A percentile compares a stretch with the other conserved stretches of the same genome.
Conservation (phyloP, 2,329 filamentous ascomycete species). For the Endoconidiophora laricicola region DNA sequence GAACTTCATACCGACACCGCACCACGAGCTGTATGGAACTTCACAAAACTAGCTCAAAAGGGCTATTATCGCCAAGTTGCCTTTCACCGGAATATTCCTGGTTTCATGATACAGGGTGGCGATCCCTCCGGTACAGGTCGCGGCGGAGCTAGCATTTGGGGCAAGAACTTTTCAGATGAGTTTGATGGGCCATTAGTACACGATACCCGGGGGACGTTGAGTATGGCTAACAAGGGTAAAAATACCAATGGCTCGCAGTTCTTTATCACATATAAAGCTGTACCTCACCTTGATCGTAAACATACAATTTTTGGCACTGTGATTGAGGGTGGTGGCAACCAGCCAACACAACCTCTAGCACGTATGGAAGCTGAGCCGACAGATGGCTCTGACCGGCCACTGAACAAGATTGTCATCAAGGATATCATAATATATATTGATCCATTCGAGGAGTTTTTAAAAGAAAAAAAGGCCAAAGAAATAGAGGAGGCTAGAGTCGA, state of each 20-base stretch:
- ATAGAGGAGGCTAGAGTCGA: conserved; percentile 39
- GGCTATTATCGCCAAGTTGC: conserved; percentile 74
- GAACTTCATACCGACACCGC: conserved; percentile 84
- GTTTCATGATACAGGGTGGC: conserved; percentile 96
- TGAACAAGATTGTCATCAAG: conserved; percentile 63
- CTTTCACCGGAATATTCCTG: conserved; percentile 88
- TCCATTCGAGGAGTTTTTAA: conserved; percentile 85
- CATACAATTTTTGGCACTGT: conserved; percentile 93
- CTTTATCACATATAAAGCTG: conserved; percentile 78
- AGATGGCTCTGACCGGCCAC: conserved; percentile 58
- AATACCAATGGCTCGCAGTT: conserved; percentile 93
- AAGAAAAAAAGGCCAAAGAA: conserved; percentile 51
- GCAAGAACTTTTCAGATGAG: conserved; percentile 86
- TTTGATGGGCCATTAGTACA: conserved; percentile 82
- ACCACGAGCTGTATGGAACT: conserved; percentile 93
- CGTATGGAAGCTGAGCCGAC: conserved; percentile 63
- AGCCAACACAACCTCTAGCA: conserved; percentile 39
- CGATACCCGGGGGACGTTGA: conserved; percentile 59
- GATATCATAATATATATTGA: conserved; percentile 80
- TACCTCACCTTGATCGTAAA: conserved; percentile 78
- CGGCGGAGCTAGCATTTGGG: conserved; percentile 84
- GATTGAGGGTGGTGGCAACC: conserved; percentile 44
- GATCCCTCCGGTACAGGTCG: conserved; percentile 85
- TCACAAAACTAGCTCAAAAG: conserved; percentile 69
- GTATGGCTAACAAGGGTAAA: conserved; percentile 98